These are phyloP conservation scores for Fusarium concolor DNA, from an alignment of 2,329 filamentous ascomycete species.

Conservation along the genomic window DNA sequence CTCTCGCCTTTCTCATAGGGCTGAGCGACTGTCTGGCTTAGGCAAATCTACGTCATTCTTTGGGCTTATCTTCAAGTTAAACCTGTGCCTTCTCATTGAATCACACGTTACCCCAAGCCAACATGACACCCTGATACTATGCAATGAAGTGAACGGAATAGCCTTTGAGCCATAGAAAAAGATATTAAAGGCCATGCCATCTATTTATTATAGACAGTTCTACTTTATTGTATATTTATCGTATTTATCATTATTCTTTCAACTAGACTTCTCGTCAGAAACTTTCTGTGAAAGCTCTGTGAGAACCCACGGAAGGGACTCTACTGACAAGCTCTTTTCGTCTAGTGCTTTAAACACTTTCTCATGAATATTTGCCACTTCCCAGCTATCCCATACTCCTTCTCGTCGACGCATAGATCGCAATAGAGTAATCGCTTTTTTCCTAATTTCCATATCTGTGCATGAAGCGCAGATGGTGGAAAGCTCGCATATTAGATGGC, in stretches of 20 bases:
- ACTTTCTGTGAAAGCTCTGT: not conserved
- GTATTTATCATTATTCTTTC: too few relatives aligned
- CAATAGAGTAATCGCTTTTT: constrained; percentile 19
- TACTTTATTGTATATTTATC: not conserved
- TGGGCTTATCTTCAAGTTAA: not conserved
- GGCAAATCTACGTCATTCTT: not conserved
- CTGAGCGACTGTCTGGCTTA: not conserved
- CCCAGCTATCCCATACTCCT: constrained; percentile 42
- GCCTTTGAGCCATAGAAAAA: too few relatives aligned
- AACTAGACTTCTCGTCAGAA: too few relatives aligned
- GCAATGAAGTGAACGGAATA: too few relatives aligned
- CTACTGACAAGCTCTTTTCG: not conserved
- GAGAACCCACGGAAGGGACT: not conserved
- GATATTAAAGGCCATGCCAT: too few relatives aligned
- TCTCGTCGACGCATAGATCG: constrained; percentile 29
- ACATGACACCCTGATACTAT: too few relatives aligned
- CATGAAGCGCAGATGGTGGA: constrained; percentile 28
- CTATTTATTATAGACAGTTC: too few relatives aligned
- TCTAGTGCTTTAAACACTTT: constrained; percentile 21
- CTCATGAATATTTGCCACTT: constrained; percentile 31
- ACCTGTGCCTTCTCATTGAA: too few relatives aligned
- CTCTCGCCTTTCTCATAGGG: not conserved
- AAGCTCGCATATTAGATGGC: constrained; percentile 22
- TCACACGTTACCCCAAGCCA: too few relatives aligned
- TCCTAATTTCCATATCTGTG: constrained; percentile 11